Percentiles rank a stretch among this genome's conserved stretches.
Evolutionary conservation across 768 basidiomycete genomes (phyloP).

Genomic region (Boletus rubescentipes): DNA sequence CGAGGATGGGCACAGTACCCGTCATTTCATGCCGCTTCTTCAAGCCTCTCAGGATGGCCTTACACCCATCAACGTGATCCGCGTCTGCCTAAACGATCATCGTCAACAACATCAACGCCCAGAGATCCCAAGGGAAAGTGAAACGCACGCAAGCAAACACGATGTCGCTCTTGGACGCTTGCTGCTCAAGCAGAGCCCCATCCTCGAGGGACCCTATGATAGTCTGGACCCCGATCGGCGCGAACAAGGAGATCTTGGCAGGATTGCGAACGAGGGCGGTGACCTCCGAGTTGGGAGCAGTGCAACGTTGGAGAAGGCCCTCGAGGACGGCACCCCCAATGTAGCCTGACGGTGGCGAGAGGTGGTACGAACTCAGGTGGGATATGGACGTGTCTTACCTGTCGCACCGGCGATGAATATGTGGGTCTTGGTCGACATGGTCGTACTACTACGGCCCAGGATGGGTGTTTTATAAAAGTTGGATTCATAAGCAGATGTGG

Average conservation of each 20-base stretch:
- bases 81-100: constrained; percentile 39
- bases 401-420: constrained; percentile 49
- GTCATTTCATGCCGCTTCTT: constrained; percentile 44
- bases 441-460: too few species aligned
- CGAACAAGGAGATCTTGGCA: constrained; percentile 12
- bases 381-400: constrained; percentile 26
- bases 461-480: too few species aligned
- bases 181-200: constrained; percentile 36
- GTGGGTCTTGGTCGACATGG: constrained; percentile 31
- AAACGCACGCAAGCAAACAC: constrained; percentile 37
- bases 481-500: too few species aligned
- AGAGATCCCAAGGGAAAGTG: background rate
- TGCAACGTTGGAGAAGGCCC: constrained; percentile 22
- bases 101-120: background rate
- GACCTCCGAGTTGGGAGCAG: constrained; percentile 10
- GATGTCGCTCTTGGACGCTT: too few species aligned
- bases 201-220: constrained; percentile 44
- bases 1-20: constrained; percentile 44
- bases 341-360: constrained; percentile 22
- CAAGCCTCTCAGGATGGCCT: constrained; percentile 50
- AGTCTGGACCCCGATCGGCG: constrained; percentile 20
- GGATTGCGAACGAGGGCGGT: constrained; percentile 30
- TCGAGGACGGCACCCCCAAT: constrained; percentile 30
- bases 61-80: constrained; percentile 44
- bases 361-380: background rate